Percentiles rank a stretch among this genome's conserved stretches.
Conservation (phyloP, 768 basidiomycete species). For the Leucocoprinus sp. region DNA sequence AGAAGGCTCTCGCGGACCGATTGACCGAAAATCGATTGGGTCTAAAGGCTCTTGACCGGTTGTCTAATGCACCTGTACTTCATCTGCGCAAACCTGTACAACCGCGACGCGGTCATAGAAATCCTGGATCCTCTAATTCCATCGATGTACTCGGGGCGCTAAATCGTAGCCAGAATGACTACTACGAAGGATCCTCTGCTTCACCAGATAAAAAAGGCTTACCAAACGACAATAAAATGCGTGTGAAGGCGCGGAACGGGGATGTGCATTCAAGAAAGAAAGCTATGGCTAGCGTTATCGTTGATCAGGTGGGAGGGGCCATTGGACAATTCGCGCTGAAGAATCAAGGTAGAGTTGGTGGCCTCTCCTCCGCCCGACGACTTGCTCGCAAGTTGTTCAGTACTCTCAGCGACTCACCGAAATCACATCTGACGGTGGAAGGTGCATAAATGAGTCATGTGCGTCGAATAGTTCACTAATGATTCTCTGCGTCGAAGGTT, state of each 20-base stretch:
- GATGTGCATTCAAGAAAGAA: constrained; percentile 36
- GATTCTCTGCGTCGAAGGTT: constrained; percentile 38
- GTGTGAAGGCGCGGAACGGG: constrained; percentile 10
- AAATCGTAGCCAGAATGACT: constrained; percentile 1
- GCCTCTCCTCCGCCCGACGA: constrained; percentile 56
- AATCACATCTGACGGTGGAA: constrained; percentile 58
- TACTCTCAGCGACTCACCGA: constrained; percentile 47
- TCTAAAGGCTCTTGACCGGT: constrained; percentile 58
- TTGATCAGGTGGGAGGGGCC: constrained; percentile 62
- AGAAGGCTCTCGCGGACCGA: constrained; percentile 67
- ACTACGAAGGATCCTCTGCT: not conserved
- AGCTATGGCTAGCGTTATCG: constrained; percentile 56
- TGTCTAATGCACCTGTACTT: constrained; percentile 57
- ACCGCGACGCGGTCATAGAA: constrained; percentile 39
- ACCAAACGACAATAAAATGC: constrained; percentile 4
- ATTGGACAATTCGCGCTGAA: constrained; percentile 68
- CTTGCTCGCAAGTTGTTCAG: constrained; percentile 64
- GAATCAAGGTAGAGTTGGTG: constrained; percentile 35
- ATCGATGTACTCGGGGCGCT: constrained; percentile 24
- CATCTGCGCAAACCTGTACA: constrained; percentile 30
- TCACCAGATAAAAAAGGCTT: constrained; percentile 7
- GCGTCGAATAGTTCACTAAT: not conserved
- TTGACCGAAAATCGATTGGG: constrained; percentile 63
- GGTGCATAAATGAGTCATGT: constrained; percentile 29
- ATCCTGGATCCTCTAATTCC: constrained; percentile 28